Conservation (phyloP, 1,284 basidiomycete species). For the Rhodotorula glutinis region DNA sequence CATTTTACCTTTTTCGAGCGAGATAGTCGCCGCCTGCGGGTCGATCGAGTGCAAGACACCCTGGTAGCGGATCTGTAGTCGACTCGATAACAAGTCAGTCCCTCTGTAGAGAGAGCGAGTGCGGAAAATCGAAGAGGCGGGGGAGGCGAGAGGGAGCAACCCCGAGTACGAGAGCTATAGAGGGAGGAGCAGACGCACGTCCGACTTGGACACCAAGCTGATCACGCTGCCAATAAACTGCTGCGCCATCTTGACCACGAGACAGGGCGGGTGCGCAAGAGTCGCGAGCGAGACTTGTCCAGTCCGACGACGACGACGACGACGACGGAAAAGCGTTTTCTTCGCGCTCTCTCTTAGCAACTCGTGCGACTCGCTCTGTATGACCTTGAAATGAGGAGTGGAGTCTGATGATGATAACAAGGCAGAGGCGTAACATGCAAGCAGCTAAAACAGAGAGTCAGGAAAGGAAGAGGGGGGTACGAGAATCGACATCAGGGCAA, state of each 20-base stretch:
- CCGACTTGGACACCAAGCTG: slow-evolving; percentile 40
- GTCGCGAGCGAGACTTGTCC: neutral
- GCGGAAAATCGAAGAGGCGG: neutral
- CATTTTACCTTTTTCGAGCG: slow-evolving; percentile 39
- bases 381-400: too few relatives aligned
- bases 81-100: neutral
- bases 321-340: too few relatives aligned
- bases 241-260: slow-evolving; percentile 30
- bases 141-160: neutral
- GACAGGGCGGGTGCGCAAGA: too few relatives aligned
- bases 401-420: too few relatives aligned
- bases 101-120: neutral
- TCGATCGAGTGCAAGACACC: slow-evolving; percentile 44
- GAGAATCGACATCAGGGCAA: too few relatives aligned
- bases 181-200: slow-evolving; percentile 29
- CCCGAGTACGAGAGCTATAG: too few relatives aligned
- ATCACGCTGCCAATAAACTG: slow-evolving; percentile 44
- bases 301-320: neutral
- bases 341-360: too few relatives aligned
- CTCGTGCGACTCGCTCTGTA: too few relatives aligned
- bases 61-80: slow-evolving; percentile 38
- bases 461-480: too few relatives aligned
- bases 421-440: too few relatives aligned
- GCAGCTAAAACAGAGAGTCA: too few relatives aligned
- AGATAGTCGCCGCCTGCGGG: slow-evolving; percentile 44